Percentiles rank a stretch among this genome's conserved stretches.
phyloP scores from a whole-genome alignment of 2,329 filamentous ascomycete species.

The Nigrospora osmanthi region DNA sequence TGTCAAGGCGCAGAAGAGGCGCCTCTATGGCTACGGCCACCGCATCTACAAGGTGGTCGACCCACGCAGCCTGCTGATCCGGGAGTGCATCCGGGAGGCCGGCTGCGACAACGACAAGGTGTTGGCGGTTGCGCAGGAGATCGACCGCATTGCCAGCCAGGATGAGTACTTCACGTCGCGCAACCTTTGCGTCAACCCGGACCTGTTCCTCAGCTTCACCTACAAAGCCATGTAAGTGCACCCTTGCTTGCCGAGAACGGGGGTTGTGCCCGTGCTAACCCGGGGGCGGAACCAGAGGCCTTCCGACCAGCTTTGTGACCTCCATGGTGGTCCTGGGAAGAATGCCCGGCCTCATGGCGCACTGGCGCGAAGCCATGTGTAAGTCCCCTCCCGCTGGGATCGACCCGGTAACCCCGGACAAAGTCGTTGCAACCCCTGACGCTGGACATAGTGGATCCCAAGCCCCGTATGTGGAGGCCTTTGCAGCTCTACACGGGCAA shows the following conservation, averaged over 20 bases:
- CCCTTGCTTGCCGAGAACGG: not conserved
- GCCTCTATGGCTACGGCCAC: slow-evolving; percentile 12
- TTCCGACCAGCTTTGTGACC: slow-evolving; percentile 9
- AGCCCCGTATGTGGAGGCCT: no score
- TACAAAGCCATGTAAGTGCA: slow-evolving; percentile 10
- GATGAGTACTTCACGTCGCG: slow-evolving; percentile 14
- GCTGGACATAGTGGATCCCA: no score
- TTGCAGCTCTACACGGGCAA: no score
- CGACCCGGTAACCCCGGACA: no score
- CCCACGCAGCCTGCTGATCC: slow-evolving; percentile 10
- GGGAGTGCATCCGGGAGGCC: slow-evolving; percentile 7
- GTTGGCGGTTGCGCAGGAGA: slow-evolving; percentile 8
- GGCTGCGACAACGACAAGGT: slow-evolving; percentile 7
- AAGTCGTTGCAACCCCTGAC: no score
- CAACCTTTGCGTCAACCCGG: slow-evolving; percentile 11
- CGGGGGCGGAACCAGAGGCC: slow-evolving; percentile 4
- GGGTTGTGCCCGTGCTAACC: not conserved
- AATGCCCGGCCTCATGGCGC: slow-evolving; percentile 11
- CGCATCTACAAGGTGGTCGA: slow-evolving; percentile 12
- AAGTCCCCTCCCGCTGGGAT: not conserved
- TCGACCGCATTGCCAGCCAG: slow-evolving; percentile 8
- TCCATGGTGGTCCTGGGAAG: slow-evolving; percentile 11
- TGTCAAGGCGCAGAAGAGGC: slow-evolving; percentile 11
- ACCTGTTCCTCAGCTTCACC: slow-evolving; percentile 10
- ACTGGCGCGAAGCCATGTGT: slow-evolving; percentile 14